Conservation (phyloP, 495 filamentous ascomycete genomes). For the Amorphotheca resinae region DNA sequence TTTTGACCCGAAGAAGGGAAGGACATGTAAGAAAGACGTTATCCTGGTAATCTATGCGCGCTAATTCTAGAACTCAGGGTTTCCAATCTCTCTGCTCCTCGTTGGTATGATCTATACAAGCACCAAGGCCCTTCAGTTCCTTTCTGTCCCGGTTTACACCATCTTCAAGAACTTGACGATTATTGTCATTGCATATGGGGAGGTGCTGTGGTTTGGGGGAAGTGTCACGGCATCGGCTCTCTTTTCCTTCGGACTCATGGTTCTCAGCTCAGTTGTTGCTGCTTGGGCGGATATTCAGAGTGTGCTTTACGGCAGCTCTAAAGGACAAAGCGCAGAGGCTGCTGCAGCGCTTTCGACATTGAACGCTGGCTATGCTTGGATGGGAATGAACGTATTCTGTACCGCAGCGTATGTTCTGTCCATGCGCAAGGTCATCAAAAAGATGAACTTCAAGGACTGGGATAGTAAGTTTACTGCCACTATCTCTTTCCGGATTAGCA, state of each 20-base stretch:
- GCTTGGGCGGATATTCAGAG: slow-evolving; percentile 97
- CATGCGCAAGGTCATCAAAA: slow-evolving; percentile 98
- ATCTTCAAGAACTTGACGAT: slow-evolving; percentile 99
- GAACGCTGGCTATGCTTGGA: slow-evolving; percentile 96
- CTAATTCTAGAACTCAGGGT: slow-evolving; percentile 49
- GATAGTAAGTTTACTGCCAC: slow-evolving; percentile 59
- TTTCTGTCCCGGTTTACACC: slow-evolving; percentile 97
- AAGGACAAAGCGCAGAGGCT: slow-evolving; percentile 38
- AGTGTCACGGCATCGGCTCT: slow-evolving; percentile 78
- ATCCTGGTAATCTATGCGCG: not conserved
- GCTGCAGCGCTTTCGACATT: slow-evolving; percentile 71
- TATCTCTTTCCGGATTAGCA: not conserved
- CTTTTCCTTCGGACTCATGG: slow-evolving; percentile 96
- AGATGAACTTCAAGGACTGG: slow-evolving; percentile 99
- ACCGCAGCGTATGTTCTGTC: slow-evolving; percentile 79
- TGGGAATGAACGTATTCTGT: slow-evolving; percentile 95
- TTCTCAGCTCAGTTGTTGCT: slow-evolving; percentile 85
- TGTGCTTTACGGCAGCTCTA: slow-evolving; percentile 48
- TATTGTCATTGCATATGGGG: slow-evolving; percentile 96
- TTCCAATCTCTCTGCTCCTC: slow-evolving; percentile 89
- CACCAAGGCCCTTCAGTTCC: slow-evolving; percentile 90
- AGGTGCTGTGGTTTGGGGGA: slow-evolving; percentile 98
- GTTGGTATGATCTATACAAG: slow-evolving; percentile 99
- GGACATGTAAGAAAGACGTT: slow-evolving; percentile 56
- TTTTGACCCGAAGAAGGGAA: slow-evolving; percentile 82